Conservation (phyloP, 2,329 filamentous ascomycete species). For the Xylaria sp. region DNA sequence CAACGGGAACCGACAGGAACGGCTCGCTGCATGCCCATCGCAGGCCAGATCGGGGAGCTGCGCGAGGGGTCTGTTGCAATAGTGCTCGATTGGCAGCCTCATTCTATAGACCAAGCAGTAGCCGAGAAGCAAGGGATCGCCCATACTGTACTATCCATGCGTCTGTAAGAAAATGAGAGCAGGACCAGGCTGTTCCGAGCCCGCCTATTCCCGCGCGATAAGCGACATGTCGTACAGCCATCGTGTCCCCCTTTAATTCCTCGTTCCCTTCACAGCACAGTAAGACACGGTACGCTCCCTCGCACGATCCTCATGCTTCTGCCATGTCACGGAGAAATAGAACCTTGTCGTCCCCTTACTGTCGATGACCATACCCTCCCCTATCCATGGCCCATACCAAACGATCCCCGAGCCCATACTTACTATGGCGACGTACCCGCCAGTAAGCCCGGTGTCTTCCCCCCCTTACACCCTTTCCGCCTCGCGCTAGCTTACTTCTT, state of each 20-base stretch:
- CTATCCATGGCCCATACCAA: background rate
- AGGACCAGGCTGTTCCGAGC: background rate
- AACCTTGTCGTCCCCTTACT: background rate
- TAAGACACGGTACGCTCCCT: background rate
- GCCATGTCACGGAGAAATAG: background rate
- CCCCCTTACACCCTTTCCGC: background rate
- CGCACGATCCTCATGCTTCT: background rate
- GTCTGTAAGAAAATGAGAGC: background rate
- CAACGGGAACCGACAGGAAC: conserved; percentile 17
- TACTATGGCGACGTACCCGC: conserved; percentile 1
- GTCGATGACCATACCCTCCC: background rate
- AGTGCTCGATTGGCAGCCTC: conserved; percentile 8
- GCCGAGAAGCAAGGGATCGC: no score
- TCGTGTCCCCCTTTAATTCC: background rate
- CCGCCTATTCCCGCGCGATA: background rate
- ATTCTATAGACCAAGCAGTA: background rate
- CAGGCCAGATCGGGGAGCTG: conserved; percentile 20
- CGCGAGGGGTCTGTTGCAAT: background rate
- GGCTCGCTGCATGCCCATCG: conserved; percentile 12
- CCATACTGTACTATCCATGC: no score
- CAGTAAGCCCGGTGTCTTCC: background rate
- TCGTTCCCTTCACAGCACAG: background rate
- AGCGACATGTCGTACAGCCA: background rate
- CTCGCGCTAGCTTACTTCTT: conserved; percentile 20
- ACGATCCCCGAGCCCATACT: background rate